Percentiles rank a stretch among this genome's conserved stretches.
Evolutionary conservation across 2,329 filamentous ascomycete species (phyloP).

Genomic region (Colletotrichum spinosum): DNA sequence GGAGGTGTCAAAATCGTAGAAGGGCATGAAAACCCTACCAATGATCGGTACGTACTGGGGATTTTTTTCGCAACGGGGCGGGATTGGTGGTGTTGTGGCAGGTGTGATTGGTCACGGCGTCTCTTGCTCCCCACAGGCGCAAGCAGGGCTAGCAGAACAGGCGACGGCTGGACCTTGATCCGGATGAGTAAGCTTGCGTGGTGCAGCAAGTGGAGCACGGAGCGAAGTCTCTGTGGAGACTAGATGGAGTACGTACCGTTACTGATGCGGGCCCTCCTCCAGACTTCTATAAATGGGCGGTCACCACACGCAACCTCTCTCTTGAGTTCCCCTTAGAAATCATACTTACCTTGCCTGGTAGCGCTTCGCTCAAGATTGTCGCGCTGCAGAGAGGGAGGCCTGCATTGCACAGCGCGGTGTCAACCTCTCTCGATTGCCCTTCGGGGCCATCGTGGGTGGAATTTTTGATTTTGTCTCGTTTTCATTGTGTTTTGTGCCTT

Average conservation of each 20-base stretch:
- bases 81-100: neutral
- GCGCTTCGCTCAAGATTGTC: constrained; percentile 57
- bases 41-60: constrained; percentile 31
- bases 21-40: constrained; percentile 59
- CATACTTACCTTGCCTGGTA: constrained; percentile 65
- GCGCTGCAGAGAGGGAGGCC: constrained; percentile 55
- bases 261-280: constrained; percentile 6
- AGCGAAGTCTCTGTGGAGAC: constrained; percentile 1
- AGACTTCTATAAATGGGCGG: constrained; percentile 11
- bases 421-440: constrained; percentile 35
- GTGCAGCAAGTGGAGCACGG: neutral
- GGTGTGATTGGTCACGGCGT: constrained; percentile 1
- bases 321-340: constrained; percentile 27
- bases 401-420: constrained; percentile 61
- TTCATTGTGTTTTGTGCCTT: constrained; percentile 30
- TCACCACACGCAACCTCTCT: neutral
- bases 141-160: constrained; percentile 16
- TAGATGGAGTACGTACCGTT: neutral
- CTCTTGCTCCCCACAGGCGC: too few relatives aligned
- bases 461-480: constrained; percentile 36
- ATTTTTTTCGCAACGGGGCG: constrained; percentile 12
- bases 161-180: constrained; percentile 33
- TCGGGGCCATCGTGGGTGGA: constrained; percentile 34
- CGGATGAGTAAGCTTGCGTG: neutral
- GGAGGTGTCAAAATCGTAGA: constrained; percentile 52